Evolutionary conservation across 768 basidiomycete species (phyloP), one percentile per base, ranked within the genome.

Genomic region (Auriscalpium orientale): DNA sequence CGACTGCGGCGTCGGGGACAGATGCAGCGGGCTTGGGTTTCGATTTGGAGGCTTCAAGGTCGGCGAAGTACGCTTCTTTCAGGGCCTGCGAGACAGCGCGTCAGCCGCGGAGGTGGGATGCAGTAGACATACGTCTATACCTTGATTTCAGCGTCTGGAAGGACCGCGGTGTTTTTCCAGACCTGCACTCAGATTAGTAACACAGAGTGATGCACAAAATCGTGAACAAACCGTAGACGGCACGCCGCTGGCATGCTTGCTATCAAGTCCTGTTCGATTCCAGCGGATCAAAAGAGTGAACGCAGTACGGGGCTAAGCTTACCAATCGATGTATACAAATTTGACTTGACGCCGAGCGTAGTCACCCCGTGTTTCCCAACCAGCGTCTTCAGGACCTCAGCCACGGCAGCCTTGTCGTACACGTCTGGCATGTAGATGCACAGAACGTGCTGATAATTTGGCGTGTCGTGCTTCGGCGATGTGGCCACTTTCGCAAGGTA

Each of bases 161-260:
- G 63, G 18, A 89, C 66, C 28, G 77, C 73, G 8, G 74, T 71
- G 62, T 80, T 83, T 71, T 84, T 88, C 85, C 87, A 89, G 34
- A 82, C 73, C 87, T 88, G 56, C 33, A 11, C 22, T 13, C 16
- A 51, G 20, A 55, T 35, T 56, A 18, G 28, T 43, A 9, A 50
- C 53, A 15, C 52, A 53, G 20, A 45, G 21, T 36, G n/a, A 48
- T 46, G 21, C 44, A 36, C 45, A 16, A 43, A 36, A 16, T 21
- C 36, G 16, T 9, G 22, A 13, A 67, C 76, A 47, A 56, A 85
- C 87, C 58, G 87, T 88, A 21, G 87, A 84, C 43, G 76, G 79
- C 51, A 90, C 76, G 8, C 87, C 84, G 64, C 85, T 87, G 0
- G 82, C 67, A 65, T 89, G 88, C 64, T 90, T 90, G 68, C 86